Evolutionary conservation across 192 early-diverging fungal genomes (phyloP).

Genomic region (Coemansia sp.): DNA sequence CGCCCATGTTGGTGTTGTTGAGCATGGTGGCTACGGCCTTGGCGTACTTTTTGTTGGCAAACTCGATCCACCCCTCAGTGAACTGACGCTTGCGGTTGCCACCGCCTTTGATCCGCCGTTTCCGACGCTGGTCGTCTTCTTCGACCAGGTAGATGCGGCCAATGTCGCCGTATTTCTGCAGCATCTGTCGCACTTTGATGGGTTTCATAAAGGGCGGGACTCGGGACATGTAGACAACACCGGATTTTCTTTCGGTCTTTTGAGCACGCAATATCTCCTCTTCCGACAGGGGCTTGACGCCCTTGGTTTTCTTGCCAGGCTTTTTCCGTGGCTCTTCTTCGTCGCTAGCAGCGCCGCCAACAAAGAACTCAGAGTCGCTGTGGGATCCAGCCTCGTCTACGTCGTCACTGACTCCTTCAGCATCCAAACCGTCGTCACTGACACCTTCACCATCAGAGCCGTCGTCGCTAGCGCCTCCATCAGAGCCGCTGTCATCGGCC

Average conservation of each 20-base stretch:
- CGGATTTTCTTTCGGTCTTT: constrained; percentile 58
- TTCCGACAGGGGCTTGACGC: constrained; percentile 16
- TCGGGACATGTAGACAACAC: constrained; percentile 87
- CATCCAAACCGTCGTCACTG: background rate
- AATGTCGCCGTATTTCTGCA: constrained; percentile 71
- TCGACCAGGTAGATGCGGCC: constrained; percentile 83
- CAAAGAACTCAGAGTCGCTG: constrained; percentile 27
- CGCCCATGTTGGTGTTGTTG: constrained; percentile 79
- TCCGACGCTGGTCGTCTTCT: constrained; percentile 72
- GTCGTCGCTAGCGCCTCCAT: background rate
- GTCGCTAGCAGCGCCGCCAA: constrained; percentile 28
- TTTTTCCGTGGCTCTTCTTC: background rate
- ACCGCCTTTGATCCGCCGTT: constrained; percentile 80
- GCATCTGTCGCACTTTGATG: constrained; percentile 69
- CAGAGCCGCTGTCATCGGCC: background rate
- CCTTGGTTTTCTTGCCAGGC: background rate
- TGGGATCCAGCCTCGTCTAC: background rate
- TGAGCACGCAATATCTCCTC: constrained; percentile 59
- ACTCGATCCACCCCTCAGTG: constrained; percentile 97
- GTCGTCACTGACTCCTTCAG: background rate
- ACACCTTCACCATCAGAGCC: background rate
- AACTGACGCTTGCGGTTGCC: constrained; percentile 84
- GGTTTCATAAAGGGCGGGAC: constrained; percentile 95
- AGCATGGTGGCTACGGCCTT: constrained; percentile 70
- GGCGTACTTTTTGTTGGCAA: constrained; percentile 88